Conservation (phyloP, 2,329 filamentous ascomycete genomes). For the Microcyclosporella mali region DNA sequence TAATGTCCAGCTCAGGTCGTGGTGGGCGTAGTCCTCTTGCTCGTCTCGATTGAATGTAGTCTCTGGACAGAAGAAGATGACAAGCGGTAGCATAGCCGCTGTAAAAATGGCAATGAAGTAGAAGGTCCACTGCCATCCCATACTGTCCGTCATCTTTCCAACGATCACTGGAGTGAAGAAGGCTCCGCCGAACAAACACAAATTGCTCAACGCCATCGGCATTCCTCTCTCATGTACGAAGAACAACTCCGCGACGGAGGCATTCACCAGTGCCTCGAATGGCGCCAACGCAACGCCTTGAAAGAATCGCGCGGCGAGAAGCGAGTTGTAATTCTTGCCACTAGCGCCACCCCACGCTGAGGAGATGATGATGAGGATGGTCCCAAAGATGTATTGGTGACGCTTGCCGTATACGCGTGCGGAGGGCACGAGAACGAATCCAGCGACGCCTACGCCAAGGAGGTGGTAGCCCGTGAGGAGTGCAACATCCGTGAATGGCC, state of each 20-base stretch:
- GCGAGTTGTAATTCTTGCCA: constrained; percentile 60
- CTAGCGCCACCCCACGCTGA: constrained; percentile 72
- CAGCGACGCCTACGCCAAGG: constrained; percentile 72
- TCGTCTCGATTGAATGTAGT: constrained; percentile 54
- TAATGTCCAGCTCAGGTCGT: constrained; percentile 4
- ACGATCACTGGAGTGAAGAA: constrained; percentile 84
- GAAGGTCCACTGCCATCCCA: constrained; percentile 85
- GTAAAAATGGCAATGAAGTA: constrained; percentile 83
- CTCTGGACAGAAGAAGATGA: constrained; percentile 78
- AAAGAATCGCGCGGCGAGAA: constrained; percentile 72
- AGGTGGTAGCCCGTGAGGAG: constrained; percentile 83
- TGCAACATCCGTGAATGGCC: constrained; percentile 67
- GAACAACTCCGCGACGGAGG: constrained; percentile 81
- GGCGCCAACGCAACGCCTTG: constrained; percentile 84
- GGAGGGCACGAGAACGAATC: constrained; percentile 78
- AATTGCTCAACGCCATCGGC: constrained; percentile 76
- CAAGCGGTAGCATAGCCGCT: constrained; percentile 59
- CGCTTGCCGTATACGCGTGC: constrained; percentile 89
- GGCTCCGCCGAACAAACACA: constrained; percentile 63
- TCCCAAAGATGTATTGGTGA: constrained; percentile 76
- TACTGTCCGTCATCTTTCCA: constrained; percentile 69
- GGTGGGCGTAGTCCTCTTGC: constrained; percentile 1
- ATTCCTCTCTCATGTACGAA: constrained; percentile 76
- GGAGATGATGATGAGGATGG: constrained; percentile 64
- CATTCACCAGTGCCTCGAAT: constrained; percentile 85